Base-by-base conservation (phyloP, 2,329 filamentous ascomycete species). In the Drechslerella dactyloides region DNA sequence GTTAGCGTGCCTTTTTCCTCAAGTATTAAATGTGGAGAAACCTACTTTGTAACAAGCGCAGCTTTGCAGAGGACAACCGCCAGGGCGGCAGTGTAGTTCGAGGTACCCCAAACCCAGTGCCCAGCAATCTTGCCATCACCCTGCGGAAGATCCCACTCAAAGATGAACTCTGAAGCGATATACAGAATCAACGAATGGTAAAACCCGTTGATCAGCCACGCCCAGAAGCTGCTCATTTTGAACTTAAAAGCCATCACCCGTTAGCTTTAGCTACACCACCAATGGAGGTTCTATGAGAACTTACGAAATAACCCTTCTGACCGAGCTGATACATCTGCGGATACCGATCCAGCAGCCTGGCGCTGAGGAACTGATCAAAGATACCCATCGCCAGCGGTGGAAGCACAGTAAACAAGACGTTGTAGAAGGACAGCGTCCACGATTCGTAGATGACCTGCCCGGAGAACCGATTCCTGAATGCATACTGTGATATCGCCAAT, bases 371-470 rank as follows among this genome's bases (percentile, higher is more conserved):
- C 79, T 99, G 96, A 79, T 99, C 96, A 75, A 97, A 91, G 74
- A 99, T 96, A 76, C 94, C 94, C 78, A 99, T 89, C 1, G 91
- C 93, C 70, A 99, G 89, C 0, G 94, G 94, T 15, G 94, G 94
- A 17, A 97, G 83, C 19, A 96, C 90, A 0, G 94, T 99, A 82
- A 96, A 99, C 79, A 99, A 90, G 79, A 99, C 92, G 83, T 99
- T 99, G 84, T 97, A 99, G 82, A 97, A 96, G 6, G 93, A 96
- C n/a, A 99, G 83, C 0, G 93, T 97, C 96, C 96, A 99, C 8
- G 94, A 97, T 81, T 99, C 94, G 84, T 93, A 97, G 78, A 99
- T 97, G 78, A 97, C 91, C 79, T 97, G 89, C 57, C 94, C 94
- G 0, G 93, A 97, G 81, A 97, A 99, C 75, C 91, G 90, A 80